Conservation (phyloP, 2,329 filamentous ascomycete species). For the Pseudocercospora cruenta region DNA sequence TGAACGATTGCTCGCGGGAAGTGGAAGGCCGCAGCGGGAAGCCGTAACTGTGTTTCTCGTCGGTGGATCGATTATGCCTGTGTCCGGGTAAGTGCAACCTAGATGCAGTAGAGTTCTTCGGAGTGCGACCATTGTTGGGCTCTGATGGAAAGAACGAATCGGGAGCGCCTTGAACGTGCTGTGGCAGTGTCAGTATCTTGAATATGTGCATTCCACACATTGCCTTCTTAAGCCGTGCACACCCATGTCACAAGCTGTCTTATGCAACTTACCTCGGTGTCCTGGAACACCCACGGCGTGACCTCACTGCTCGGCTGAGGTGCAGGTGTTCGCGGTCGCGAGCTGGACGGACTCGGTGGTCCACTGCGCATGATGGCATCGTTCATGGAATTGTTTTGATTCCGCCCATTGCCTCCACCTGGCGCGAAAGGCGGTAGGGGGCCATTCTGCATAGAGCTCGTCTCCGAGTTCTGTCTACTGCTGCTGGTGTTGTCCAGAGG, state of each 20-base stretch:
- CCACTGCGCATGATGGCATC: slow-evolving; percentile 58
- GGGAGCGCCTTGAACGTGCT: slow-evolving; percentile 32
- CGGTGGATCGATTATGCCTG: slow-evolving; percentile 68
- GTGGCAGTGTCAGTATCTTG: slow-evolving; percentile 19
- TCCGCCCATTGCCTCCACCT: slow-evolving; percentile 55
- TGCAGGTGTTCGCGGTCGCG: slow-evolving; percentile 75
- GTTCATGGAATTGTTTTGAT: slow-evolving; percentile 81
- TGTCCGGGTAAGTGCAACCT: slow-evolving; percentile 68
- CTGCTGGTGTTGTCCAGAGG: slow-evolving; percentile 56
- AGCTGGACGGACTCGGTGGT: slow-evolving; percentile 73
- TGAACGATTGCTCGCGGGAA: slow-evolving; percentile 73
- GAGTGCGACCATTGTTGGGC: slow-evolving; percentile 36
- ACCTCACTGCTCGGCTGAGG: slow-evolving; percentile 70
- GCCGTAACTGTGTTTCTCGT: slow-evolving; percentile 54
- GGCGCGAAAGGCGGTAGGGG: slow-evolving; percentile 59
- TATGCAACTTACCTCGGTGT: slow-evolving; percentile 35
- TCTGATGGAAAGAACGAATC: slow-evolving; percentile 35
- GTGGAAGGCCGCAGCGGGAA: slow-evolving; percentile 70
- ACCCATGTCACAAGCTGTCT: neutral
- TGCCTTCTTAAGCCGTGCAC: neutral
- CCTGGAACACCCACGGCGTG: slow-evolving; percentile 93
- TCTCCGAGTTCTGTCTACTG: slow-evolving; percentile 67
- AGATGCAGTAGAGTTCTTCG: slow-evolving; percentile 51
- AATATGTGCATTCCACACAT: neutral
- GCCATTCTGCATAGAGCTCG: slow-evolving; percentile 37